phyloP scores from a whole-genome alignment of 164 flowering plant genomes.

The Umbellularia californica region DNA sequence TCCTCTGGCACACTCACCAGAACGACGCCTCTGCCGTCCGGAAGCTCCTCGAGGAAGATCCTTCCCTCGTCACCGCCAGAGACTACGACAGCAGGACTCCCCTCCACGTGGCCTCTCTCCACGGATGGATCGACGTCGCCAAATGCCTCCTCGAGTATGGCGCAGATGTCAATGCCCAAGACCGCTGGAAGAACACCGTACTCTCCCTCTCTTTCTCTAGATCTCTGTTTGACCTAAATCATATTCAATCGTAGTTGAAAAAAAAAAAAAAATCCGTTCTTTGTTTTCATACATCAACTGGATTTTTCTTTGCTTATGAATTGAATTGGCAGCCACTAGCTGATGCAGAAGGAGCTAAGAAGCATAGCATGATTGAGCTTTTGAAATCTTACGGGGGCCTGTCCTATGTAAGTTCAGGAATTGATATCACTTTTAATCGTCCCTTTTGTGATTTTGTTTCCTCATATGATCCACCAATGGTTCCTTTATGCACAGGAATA shows the following conservation, averaged over 20 bases:
- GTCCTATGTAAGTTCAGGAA: conserved; percentile 70
- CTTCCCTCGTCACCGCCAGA: conserved; percentile 63
- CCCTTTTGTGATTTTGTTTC: neutral
- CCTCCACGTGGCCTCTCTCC: conserved; percentile 93
- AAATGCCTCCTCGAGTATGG: conserved; percentile 70
- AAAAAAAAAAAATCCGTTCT: too few species aligned
- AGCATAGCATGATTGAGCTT: conserved; percentile 67
- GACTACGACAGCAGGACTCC: conserved; percentile 93
- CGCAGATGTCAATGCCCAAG: conserved; percentile 95
- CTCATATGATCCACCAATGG: neutral
- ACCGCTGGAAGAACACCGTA: conserved; percentile 99
- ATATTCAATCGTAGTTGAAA: too few species aligned
- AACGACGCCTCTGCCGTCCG: conserved; percentile 77
- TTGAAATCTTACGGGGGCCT: conserved; percentile 73
- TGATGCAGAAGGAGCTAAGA: conserved; percentile 99
- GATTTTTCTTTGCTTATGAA: conserved; percentile 13
- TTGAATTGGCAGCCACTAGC: conserved; percentile 73
- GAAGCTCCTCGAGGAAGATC: conserved; percentile 89
- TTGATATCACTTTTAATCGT: neutral
- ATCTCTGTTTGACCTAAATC: too few species aligned
- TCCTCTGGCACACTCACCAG: conserved; percentile 97
- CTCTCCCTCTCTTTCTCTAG: neutral
- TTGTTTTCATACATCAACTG: too few species aligned
- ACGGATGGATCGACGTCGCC: conserved; percentile 93
- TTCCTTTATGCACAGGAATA: too few species aligned